These are phyloP conservation scores for Aspergillus sp. DNA, from an alignment of 2,329 filamentous ascomycete genomes.

Conservation along the genomic window DNA sequence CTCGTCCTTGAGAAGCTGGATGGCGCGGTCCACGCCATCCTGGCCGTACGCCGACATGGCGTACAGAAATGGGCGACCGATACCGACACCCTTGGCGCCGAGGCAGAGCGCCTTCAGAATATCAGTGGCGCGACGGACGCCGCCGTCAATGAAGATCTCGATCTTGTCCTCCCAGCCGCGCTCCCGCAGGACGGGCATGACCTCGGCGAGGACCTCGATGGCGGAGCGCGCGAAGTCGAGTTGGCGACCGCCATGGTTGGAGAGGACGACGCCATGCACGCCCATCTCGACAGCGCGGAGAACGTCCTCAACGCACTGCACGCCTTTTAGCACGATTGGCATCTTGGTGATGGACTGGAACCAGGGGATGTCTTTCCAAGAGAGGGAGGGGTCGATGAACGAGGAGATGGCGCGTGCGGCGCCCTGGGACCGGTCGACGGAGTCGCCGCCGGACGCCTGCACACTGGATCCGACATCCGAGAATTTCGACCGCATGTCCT, in stretches of 20 bases:
- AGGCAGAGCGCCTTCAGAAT: slow-evolving; percentile 94
- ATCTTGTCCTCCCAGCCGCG: slow-evolving; percentile 72
- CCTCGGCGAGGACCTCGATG: slow-evolving; percentile 88
- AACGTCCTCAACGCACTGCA: slow-evolving; percentile 94
- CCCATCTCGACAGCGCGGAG: slow-evolving; percentile 78
- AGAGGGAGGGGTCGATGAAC: slow-evolving; percentile 93
- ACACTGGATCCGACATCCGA: slow-evolving; percentile 79
- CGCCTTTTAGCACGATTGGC: slow-evolving; percentile 94
- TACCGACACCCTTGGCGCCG: slow-evolving; percentile 87
- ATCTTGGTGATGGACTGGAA: slow-evolving; percentile 86
- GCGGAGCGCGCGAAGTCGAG: slow-evolving; percentile 88
- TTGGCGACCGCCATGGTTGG: slow-evolving; percentile 93
- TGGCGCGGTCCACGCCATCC: slow-evolving; percentile 83
- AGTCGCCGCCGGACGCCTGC: slow-evolving; percentile 64
- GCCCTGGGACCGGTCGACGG: slow-evolving; percentile 82
- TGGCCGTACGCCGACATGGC: slow-evolving; percentile 93
- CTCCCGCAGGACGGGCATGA: slow-evolving; percentile 80
- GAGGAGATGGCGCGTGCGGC: slow-evolving; percentile 91
- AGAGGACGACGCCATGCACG: slow-evolving; percentile 86
- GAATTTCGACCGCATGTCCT: slow-evolving; percentile 96
- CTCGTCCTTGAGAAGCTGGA: slow-evolving; percentile 91
- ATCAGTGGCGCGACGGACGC: slow-evolving; percentile 84
- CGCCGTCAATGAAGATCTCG: slow-evolving; percentile 89
- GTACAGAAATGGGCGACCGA: slow-evolving; percentile 91
- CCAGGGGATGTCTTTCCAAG: slow-evolving; percentile 94